phyloP scores from a whole-genome alignment of 1,139 yeast species.

The Lodderomyces oxycetoniae region DNA sequence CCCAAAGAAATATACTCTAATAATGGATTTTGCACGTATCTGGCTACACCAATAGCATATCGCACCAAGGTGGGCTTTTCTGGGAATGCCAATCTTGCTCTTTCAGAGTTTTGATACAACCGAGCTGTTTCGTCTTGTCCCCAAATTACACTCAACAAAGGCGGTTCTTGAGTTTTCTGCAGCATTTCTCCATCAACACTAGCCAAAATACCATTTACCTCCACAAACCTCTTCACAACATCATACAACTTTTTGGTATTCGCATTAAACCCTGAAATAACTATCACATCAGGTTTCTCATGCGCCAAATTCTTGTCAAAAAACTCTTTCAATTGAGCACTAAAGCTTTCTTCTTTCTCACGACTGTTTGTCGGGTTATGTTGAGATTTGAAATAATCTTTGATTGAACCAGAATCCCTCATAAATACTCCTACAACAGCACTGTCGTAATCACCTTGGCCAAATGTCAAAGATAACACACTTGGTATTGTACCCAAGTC shows the following conservation, averaged over 20 bases:
- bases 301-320: slow-evolving; percentile 34
- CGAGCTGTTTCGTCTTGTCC: slow-evolving; percentile 94
- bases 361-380: slow-evolving; percentile 63
- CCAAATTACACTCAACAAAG: slow-evolving; percentile 61
- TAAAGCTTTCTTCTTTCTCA: slow-evolving; percentile 50
- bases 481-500: slow-evolving; percentile 81
- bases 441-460: slow-evolving; percentile 79
- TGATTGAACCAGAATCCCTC: slow-evolving; percentile 75
- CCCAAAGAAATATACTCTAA: slow-evolving; percentile 82
- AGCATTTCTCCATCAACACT: slow-evolving; percentile 42
- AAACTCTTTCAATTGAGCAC: slow-evolving; percentile 45
- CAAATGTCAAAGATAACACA: slow-evolving; percentile 77
- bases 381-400: slow-evolving; percentile 73
- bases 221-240: slow-evolving; percentile 54
- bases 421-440: slow-evolving; percentile 81
- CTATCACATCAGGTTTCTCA: slow-evolving; percentile 78
- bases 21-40: slow-evolving; percentile 87
- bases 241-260: slow-evolving; percentile 59
- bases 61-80: slow-evolving; percentile 80
- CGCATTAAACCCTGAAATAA: slow-evolving; percentile 83
- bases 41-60: slow-evolving; percentile 84
- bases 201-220: slow-evolving; percentile 51
- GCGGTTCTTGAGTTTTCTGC: slow-evolving; percentile 30
- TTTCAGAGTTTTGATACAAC: slow-evolving; percentile 73
- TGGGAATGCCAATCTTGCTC: slow-evolving; percentile 78